Evolutionary conservation across 495 filamentous ascomycete genomes (phyloP), one percentile per base, ranked within the genome.

Genomic region (Copromyces sp.): DNA sequence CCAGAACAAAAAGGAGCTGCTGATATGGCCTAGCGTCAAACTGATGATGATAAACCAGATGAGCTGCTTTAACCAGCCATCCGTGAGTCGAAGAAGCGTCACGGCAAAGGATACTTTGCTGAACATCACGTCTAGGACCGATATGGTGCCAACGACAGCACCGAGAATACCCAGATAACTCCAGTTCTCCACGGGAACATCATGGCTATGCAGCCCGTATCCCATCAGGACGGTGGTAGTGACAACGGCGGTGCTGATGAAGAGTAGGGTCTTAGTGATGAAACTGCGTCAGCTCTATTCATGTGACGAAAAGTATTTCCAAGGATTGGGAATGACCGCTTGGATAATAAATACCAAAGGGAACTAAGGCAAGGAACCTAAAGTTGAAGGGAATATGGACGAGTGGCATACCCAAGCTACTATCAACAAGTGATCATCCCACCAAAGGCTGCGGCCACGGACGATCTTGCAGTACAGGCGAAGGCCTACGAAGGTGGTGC

Each of bases 341-440:
- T 24, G 20, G 2, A 68, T 68, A 17, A 17, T 20, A 9, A 17
- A 37, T 24, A 59, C 29, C 37, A 45, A 45, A 24, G 44, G 35
- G 24, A 24, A 35, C 20, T 8, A n/a, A 65, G 14, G 14, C 20
- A 35, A 65, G 17, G 9, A 71, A 37, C 11, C 37, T 9, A 44
- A 35, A 65, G 47, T 59, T 24, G 47, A 29, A 59, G 20, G 20
- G 7, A 14, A 59, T 59, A 59, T 59, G 9, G 47, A 59, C 12
- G 24, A 59, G 47, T 59, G 47, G 41, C 70, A 68, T 74, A 79
- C 75, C 78, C 78, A 81, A 8, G 77, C 39, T 16, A 72, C 73
- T 14, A 80, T 80, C 35, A 80, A 73, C 45, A 80, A 40, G 53
- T 78, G 73, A 61, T 81, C 78, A 35, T 81, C 79, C 77, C 79